These are phyloP conservation scores for Fusarium sp. DNA, from an alignment of 2,329 filamentous ascomycete species.

Conservation along the genomic window DNA sequence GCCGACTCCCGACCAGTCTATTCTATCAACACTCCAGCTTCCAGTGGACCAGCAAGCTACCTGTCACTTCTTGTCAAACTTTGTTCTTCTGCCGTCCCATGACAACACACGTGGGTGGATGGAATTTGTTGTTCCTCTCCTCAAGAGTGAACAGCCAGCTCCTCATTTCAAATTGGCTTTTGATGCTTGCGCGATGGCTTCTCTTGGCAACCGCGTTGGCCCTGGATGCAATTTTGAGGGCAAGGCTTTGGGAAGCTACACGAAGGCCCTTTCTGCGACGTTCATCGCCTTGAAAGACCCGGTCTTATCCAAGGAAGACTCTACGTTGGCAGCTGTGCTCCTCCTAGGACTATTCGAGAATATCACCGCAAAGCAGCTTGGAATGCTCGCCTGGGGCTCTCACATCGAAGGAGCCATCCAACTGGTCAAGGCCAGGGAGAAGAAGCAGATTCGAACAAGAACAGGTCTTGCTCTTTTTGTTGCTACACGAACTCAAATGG, in stretches of 20 bases:
- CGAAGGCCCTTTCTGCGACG: constrained; percentile 65
- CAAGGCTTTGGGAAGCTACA: constrained; percentile 65
- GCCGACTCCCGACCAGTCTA: constrained; percentile 44
- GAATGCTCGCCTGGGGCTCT: constrained; percentile 71
- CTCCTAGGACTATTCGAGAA: constrained; percentile 72
- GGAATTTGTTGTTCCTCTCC: constrained; percentile 70
- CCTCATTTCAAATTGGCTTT: constrained; percentile 69
- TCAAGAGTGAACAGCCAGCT: constrained; percentile 59
- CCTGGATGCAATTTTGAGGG: constrained; percentile 52
- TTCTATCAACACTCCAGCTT: constrained; percentile 56
- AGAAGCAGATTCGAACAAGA: constrained; percentile 66
- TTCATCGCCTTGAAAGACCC: constrained; percentile 67
- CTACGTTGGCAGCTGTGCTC: constrained; percentile 70
- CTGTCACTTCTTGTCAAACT: constrained; percentile 73
- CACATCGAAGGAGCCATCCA: constrained; percentile 75
- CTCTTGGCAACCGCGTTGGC: constrained; percentile 65
- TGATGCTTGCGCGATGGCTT: constrained; percentile 70
- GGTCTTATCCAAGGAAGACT: constrained; percentile 64
- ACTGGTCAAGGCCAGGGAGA: constrained; percentile 69
- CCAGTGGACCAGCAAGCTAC: constrained; percentile 68
- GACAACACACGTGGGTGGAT: constrained; percentile 68
- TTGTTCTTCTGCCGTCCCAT: constrained; percentile 66
- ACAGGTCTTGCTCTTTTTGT: constrained; percentile 69
- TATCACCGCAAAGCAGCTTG: constrained; percentile 67
- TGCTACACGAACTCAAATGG: constrained; percentile 72